phyloP scores from a whole-genome alignment of 2,329 filamentous ascomycete species.

The Epichloe hybrida region DNA sequence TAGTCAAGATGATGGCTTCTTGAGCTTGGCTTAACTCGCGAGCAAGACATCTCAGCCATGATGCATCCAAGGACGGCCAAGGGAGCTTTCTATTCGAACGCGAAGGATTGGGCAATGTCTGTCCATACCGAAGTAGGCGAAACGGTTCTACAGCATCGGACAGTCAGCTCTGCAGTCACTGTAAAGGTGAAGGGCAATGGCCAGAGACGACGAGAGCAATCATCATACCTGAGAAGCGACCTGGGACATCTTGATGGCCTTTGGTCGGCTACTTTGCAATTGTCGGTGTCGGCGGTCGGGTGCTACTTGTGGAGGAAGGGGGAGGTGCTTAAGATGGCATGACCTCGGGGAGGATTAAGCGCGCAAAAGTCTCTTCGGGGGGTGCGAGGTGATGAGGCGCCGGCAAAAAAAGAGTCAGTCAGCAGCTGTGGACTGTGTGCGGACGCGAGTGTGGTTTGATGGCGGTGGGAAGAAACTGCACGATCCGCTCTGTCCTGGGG shows the following conservation, averaged over 20 bases:
- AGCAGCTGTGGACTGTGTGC: neutral
- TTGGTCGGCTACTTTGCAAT: constrained; percentile 19
- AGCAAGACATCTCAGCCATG: neutral
- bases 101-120: constrained; percentile 14
- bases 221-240: constrained; percentile 45
- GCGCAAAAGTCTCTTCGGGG: constrained; percentile 9
- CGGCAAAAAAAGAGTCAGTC: constrained; percentile 3
- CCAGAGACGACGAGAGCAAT: neutral
- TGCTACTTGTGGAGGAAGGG: constrained; percentile 19
- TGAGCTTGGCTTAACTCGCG: neutral
- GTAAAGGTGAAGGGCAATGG: neutral
- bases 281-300: constrained; percentile 28
- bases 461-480: constrained; percentile 11
- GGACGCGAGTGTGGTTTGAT: constrained; percentile 2
- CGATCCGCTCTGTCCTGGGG: constrained; percentile 3
- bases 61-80: neutral
- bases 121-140: constrained; percentile 86
- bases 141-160: constrained; percentile 60
- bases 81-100: constrained; percentile 7
- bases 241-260: constrained; percentile 41
- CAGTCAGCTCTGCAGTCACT: neutral
- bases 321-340: constrained; percentile 24
- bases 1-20: constrained; percentile 1
- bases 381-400: constrained; percentile 6
- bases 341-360: constrained; percentile 19